These are phyloP conservation scores for Phytopythium sindhum DNA, from an alignment of 352 stramenopile species.

Conservation along the genomic window DNA sequence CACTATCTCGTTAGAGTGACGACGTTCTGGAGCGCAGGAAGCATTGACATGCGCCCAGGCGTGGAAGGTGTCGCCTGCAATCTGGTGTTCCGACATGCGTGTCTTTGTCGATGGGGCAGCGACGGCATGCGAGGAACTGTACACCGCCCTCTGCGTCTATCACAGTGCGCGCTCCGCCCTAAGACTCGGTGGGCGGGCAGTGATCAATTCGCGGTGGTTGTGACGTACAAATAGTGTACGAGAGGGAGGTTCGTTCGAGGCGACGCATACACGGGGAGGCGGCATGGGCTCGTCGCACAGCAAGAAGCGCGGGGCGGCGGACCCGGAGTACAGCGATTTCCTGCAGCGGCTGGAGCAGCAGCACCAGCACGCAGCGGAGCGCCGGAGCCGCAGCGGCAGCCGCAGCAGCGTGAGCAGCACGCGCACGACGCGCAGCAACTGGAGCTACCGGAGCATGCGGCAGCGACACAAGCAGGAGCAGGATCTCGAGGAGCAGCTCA, in stretches of 20 bases:
- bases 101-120: conserved; percentile 4
- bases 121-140: not conserved
- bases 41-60: conserved; percentile 1
- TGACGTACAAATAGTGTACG: too few relatives aligned
- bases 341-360: conserved; percentile 4
- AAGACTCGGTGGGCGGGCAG: not conserved
- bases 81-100: not conserved
- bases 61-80: not conserved
- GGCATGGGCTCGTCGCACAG: conserved; percentile 4
- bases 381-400: not conserved
- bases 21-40: not conserved
- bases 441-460: conserved; percentile 5
- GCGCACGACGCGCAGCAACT: not conserved
- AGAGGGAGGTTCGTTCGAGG: not conserved
- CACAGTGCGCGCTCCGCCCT: not conserved
- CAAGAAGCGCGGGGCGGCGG: conserved; percentile 3
- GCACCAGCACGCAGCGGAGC: conserved; percentile 3
- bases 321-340: conserved; percentile 3
- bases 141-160: not conserved
- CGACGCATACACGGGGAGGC: not conserved
- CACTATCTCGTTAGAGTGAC: not conserved
- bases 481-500: conserved; percentile 3
- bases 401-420: not conserved
- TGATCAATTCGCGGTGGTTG: not conserved
- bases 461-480: not conserved